These are phyloP conservation scores for Aureobasidium namibiae DNA, from an alignment of 2,329 filamentous ascomycete genomes.

Conservation along the genomic window DNA sequence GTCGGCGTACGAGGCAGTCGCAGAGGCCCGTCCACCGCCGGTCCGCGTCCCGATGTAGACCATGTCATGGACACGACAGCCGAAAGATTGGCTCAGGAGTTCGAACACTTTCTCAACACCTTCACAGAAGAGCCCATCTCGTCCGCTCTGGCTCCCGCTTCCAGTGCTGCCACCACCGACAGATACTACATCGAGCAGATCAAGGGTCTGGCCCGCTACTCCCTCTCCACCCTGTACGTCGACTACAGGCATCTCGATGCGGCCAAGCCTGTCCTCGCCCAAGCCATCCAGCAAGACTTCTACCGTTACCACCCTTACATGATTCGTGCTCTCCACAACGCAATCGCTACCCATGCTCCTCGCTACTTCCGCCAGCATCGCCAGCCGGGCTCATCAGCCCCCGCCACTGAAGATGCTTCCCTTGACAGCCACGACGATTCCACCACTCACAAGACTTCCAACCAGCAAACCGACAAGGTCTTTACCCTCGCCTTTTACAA, in stretches of 20 bases:
- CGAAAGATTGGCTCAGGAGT: constrained; percentile 64
- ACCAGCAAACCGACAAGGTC: constrained; percentile 94
- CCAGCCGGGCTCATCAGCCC: constrained; percentile 67
- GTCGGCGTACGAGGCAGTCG: constrained; percentile 45
- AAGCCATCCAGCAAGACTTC: constrained; percentile 82
- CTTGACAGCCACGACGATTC: constrained; percentile 47
- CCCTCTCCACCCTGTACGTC: constrained; percentile 78
- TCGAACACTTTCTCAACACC: constrained; percentile 74
- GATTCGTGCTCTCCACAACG: constrained; percentile 77
- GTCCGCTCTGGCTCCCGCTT: constrained; percentile 34
- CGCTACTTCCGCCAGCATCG: constrained; percentile 89
- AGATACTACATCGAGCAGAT: constrained; percentile 83
- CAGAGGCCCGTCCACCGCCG: constrained; percentile 27
- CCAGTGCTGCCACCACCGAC: constrained; percentile 65
- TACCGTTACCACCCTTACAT: constrained; percentile 93
- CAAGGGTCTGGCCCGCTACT: constrained; percentile 63
- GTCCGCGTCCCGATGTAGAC: constrained; percentile 52
- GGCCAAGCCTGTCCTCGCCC: constrained; percentile 53
- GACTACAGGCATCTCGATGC: constrained; percentile 68
- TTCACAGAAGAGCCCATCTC: constrained; percentile 28
- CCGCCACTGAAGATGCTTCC: constrained; percentile 59
- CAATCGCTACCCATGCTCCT: constrained; percentile 90
- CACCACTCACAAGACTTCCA: constrained; percentile 64
- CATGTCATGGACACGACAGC: constrained; percentile 70
- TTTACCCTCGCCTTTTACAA: constrained; percentile 94